These are phyloP conservation scores for Halteria grandinella DNA, from an alignment of 73 alveolate species.

Conservation along the genomic window DNA sequence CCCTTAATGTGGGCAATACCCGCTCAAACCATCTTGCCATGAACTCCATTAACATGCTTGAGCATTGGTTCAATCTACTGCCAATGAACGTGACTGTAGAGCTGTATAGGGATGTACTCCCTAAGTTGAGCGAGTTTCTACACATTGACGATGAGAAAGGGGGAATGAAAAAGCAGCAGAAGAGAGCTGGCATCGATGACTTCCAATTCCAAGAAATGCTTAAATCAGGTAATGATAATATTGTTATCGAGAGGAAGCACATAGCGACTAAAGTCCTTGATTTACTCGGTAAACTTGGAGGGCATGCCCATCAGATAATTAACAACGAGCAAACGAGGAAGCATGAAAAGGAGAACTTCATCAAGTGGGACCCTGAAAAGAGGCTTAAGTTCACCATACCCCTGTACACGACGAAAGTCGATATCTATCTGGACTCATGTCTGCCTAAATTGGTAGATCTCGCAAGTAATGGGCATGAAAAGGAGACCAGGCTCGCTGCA, in stretches of 20 bases:
- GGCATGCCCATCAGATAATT: conserved; percentile 82
- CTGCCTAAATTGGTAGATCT: conserved; percentile 91
- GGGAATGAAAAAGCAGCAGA: neutral
- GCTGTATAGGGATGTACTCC: conserved; percentile 41
- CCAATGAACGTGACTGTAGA: conserved; percentile 48
- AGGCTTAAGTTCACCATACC: conserved; percentile 87
- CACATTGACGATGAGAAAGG: conserved; percentile 29
- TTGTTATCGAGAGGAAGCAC: conserved; percentile 48
- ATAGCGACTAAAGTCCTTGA: conserved; percentile 74
- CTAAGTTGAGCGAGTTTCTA: conserved; percentile 52
- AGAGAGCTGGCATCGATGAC: neutral
- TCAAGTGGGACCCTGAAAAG: conserved; percentile 85
- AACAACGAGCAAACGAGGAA: conserved; percentile 69
- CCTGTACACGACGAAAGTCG: conserved; percentile 79
- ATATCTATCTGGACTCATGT: conserved; percentile 77
- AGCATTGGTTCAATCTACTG: conserved; percentile 49
- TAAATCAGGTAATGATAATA: conserved; percentile 55
- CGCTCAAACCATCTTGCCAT: conserved; percentile 44
- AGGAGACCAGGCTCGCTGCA: conserved; percentile 87
- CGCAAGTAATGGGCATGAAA: conserved; percentile 82
- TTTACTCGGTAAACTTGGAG: conserved; percentile 91
- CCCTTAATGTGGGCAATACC: conserved; percentile 32
- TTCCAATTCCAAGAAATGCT: conserved; percentile 54
- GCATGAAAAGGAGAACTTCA: conserved; percentile 69
- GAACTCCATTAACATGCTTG: conserved; percentile 50